Base-by-base conservation (phyloP, 2,329 filamentous ascomycete species). In the Alternaria burnsii region DNA sequence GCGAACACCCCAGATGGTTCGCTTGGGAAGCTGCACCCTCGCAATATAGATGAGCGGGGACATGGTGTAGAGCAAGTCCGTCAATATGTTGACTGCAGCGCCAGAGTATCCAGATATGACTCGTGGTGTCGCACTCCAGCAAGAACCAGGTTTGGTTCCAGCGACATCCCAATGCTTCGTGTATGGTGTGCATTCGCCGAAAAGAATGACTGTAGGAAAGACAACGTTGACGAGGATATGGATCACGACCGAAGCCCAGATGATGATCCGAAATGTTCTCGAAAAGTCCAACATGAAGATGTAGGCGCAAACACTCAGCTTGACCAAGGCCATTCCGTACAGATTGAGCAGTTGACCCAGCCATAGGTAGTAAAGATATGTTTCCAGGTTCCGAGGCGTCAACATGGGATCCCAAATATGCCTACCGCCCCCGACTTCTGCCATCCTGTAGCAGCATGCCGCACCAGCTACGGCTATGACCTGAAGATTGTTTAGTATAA, bases 251-350 rank as follows among this genome's bases (percentile, higher is more conserved):
- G 69, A 71, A 8, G 58, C 24, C 70, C 69, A 72, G 1, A 72
- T 71, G 9, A 70, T 34, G 8, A 70, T 59, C 10, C 69, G 63
- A 16, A 71, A 73, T 1, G 41, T 46, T 43, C 50, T 63, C 1
- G 71, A 70, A 24, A 73, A 73, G 18, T 73, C 68, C 30, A 73
- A 56, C 65, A 67, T 69, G 48, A 72, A 58, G 30, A 73, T 69
- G 51, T 72, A 73, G 22, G 70, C 65, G 41, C 70, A 72, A 5
- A 73, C 70, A 52, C 70, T 72, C n/a, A 72, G 55, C 32, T 72
- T 73, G 22, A 73, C 62, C 54, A 72, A 63, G 4, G 70, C 71
- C 71, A 73, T 73, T 10, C 68, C 69, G 11, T 72, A 72, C 0
- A 73, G 56, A 12, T 72, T 73, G 14, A 73, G 65, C 1, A 73